Percentiles rank a stretch among this genome's conserved stretches.
phyloP scores from a whole-genome alignment of 257 asterid species.

The Lantana camara region DNA sequence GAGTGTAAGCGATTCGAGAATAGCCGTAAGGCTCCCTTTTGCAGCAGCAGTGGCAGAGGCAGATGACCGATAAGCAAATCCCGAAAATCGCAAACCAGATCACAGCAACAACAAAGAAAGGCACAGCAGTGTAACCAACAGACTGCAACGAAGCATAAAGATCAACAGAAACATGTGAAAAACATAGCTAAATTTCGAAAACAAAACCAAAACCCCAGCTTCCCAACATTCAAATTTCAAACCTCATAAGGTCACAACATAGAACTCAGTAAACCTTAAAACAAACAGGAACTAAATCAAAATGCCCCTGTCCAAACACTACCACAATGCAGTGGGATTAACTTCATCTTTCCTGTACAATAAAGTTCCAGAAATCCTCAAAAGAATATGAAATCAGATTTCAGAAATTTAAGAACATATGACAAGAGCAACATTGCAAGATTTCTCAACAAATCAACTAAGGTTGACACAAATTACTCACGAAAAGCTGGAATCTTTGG shows the following conservation, averaged over 20 bases:
- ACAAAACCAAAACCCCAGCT: background rate
- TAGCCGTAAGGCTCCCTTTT: conserved; percentile 59
- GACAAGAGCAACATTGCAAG: background rate
- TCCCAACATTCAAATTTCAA: conserved; percentile 6
- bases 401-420: background rate
- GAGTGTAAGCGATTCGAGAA: conserved; percentile 63
- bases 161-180: background rate
- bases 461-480: background rate
- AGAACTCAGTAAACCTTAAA: background rate
- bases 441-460: background rate
- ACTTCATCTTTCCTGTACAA: background rate
- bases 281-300: background rate
- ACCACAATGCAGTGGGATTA: background rate
- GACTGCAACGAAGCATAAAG: conserved; percentile 56
- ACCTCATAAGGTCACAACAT: background rate
- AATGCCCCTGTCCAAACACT: background rate
- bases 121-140: conserved; percentile 66
- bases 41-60: conserved; percentile 58
- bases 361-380: background rate
- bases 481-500: background rate
- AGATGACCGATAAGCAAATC: conserved; percentile 49
- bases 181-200: background rate
- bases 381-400: background rate
- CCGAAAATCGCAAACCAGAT: conserved; percentile 69
- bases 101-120: conserved; percentile 59